Evolutionary conservation across 495 filamentous ascomycete species (phyloP), one percentile per base, ranked within the genome.

Genomic region (Aspergillus nanangensis): DNA sequence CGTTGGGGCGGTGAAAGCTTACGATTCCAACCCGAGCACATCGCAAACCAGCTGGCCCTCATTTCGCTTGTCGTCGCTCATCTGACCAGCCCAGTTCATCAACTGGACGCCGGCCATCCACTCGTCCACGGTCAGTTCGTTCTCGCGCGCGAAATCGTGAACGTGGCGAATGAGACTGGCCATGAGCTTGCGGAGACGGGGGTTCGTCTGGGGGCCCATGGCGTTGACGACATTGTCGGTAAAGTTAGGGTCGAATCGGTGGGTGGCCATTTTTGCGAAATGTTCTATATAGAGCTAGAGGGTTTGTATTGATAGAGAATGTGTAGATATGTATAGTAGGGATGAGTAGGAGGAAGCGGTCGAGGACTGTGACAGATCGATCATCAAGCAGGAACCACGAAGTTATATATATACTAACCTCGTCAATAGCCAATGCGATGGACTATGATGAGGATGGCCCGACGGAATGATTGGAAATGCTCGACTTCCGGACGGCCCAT

Each of bases 31-130:
- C 21, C 86, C 86, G 18, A 89, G 69, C 44, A 90, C 72, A 55
- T 90, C 86, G 57, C 76, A 82, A 13, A 90, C 62, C 11, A 88
- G 70, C 51, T 84, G 82, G 21, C 81, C 80, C 67, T 90, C 86
- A 50, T 90, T 87, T 32, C 86, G 82, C 45, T 74, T 77, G 42
- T 83, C 77, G 50, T 78, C 69, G 47, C 82, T 87, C 79, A 86
- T 86, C 51, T 72, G 74, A 22, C 86, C 86, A n/a, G 79, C 78
- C 61, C 77, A 78, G 67, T 88, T 90, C 60, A 90, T 72, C 72
- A 87, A 56, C 44, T 65, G 47, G 19, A 72, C 71, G 21, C 65
- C 66, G 14, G 63, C 61, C 66, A 71, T 72, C 69, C 65, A 72
- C 47, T 73, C 71, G 45, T 72, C 71, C 11, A 70, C 61, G 14